These are phyloP conservation scores for Wickerhamiella infanticola DNA, from an alignment of 1,139 yeast genomes.

Conservation along the genomic window DNA sequence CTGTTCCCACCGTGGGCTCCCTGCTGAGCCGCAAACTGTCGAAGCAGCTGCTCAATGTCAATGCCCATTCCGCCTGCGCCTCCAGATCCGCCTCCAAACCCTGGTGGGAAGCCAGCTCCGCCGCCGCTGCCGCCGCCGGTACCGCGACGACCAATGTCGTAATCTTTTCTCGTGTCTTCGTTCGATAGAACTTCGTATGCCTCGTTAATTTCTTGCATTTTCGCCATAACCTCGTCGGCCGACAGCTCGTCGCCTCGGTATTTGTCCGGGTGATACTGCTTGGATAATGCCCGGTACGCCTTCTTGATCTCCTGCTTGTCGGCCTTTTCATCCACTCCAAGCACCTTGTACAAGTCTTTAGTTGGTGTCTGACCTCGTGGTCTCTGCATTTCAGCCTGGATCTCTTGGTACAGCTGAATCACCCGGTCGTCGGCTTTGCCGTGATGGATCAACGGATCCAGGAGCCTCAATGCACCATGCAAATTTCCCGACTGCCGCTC, in stretches of 20 bases:
- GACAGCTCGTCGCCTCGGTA: conserved; percentile 45
- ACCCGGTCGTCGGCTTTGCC: conserved; percentile 25
- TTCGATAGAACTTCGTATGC: conserved; percentile 80
- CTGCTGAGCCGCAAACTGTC: conserved; percentile 3
- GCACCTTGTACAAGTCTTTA: conserved; percentile 66
- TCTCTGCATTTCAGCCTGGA: conserved; percentile 36
- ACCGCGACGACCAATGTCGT: conserved; percentile 11
- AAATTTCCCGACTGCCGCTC: conserved; percentile 29
- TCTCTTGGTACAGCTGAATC: conserved; percentile 36
- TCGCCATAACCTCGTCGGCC: conserved; percentile 58
- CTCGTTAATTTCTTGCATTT: conserved; percentile 84
- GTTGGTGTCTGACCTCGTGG: conserved; percentile 28
- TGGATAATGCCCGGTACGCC: conserved; percentile 66
- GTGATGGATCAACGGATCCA: conserved; percentile 25
- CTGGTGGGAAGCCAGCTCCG: conserved; percentile 3
- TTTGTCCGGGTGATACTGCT: conserved; percentile 85
- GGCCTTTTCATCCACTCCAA: conserved; percentile 56
- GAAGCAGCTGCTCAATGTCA: not conserved
- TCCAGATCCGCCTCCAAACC: conserved; percentile 10
- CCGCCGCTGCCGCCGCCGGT: conserved; percentile 7
- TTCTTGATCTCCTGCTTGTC: conserved; percentile 59
- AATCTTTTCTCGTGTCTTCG: conserved; percentile 46
- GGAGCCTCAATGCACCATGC: conserved; percentile 30
- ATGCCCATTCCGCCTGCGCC: conserved; percentile 9
- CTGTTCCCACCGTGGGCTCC: conserved; percentile 1